Evolutionary conservation across 805 yeast species (phyloP).

Genomic region (Ogataea glucozyma): DNA sequence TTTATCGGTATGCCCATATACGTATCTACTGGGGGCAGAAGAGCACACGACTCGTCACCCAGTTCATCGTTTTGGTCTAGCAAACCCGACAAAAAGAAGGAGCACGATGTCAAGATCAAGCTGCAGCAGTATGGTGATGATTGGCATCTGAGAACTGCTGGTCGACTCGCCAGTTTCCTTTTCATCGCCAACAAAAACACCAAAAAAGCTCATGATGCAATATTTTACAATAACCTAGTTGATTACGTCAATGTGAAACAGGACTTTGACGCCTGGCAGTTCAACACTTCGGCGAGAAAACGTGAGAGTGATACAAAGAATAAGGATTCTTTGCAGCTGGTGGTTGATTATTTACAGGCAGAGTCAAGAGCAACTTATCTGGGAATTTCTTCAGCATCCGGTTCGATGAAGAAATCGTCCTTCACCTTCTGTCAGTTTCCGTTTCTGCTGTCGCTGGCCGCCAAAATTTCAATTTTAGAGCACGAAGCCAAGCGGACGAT

Average conservation of each 20-base stretch:
- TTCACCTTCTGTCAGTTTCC: constrained; percentile 82
- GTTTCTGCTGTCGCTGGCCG: constrained; percentile 75
- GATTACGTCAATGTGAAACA: constrained; percentile 75
- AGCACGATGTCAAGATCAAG: constrained; percentile 40
- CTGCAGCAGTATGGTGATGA: constrained; percentile 69
- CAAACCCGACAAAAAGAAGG: constrained; percentile 20
- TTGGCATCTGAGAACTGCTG: constrained; percentile 78
- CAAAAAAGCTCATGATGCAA: constrained; percentile 39
- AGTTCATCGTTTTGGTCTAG: constrained; percentile 16
- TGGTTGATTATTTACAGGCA: constrained; percentile 47
- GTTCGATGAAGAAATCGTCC: constrained; percentile 25
- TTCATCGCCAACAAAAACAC: constrained; percentile 50
- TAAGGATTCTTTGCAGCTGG: constrained; percentile 37
- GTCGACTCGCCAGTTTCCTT: constrained; percentile 55
- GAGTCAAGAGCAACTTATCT: constrained; percentile 30
- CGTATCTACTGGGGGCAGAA: constrained; percentile 23
- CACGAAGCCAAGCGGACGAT: constrained; percentile 78
- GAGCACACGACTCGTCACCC: constrained; percentile 9
- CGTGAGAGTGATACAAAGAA: constrained; percentile 17
- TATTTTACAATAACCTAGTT: constrained; percentile 76
- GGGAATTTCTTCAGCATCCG: constrained; percentile 38
- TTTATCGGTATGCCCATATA: constrained; percentile 29
- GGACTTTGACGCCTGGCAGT: constrained; percentile 87
- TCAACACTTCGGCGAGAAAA: constrained; percentile 32
- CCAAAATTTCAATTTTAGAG: constrained; percentile 77